phyloP scores from a whole-genome alignment of 2,329 filamentous ascomycete species.

The Ophioceras dolichostomum region DNA sequence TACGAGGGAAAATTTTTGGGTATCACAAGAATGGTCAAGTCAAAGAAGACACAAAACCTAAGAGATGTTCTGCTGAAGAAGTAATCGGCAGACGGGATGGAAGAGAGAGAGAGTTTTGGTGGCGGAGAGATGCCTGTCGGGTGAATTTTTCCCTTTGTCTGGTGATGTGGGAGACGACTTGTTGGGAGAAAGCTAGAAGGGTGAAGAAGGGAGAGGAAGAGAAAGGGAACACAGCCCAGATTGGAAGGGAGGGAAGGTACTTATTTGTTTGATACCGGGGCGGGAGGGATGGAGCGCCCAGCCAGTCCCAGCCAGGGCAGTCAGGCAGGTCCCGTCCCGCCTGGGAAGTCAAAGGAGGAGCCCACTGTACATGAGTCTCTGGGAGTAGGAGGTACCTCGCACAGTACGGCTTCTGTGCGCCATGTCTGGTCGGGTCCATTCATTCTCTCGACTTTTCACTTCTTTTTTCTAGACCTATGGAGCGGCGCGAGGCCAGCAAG shows the following conservation, averaged over 20 bases:
- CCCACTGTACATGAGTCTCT: not conserved
- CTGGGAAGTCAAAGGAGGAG: not conserved
- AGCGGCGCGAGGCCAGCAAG: too few relatives aligned
- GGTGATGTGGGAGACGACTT: not conserved
- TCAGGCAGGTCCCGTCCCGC: not conserved
- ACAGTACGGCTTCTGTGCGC: too few relatives aligned
- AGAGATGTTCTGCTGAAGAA: not conserved
- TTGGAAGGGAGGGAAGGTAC: constrained; percentile 2
- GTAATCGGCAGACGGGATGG: not conserved
- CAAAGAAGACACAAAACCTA: not conserved
- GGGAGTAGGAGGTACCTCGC: not conserved
- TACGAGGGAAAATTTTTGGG: constrained; percentile 13
- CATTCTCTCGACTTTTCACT: too few relatives aligned
- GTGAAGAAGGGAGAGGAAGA: constrained; percentile 1
- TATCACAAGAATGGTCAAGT: constrained; percentile 6
- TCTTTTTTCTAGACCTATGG: too few relatives aligned
- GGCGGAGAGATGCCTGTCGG: not conserved
- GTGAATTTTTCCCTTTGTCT: not conserved
- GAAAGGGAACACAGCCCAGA: not conserved
- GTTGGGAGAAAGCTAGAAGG: not conserved
- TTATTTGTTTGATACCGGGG: constrained; percentile 4
- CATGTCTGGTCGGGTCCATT: too few relatives aligned
- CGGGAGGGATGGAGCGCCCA: too few relatives aligned
- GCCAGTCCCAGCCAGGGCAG: too few relatives aligned
- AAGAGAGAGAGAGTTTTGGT: not conserved